Base-by-base conservation (phyloP, 345 rosid species). In the Lumnitzera racemosa region DNA sequence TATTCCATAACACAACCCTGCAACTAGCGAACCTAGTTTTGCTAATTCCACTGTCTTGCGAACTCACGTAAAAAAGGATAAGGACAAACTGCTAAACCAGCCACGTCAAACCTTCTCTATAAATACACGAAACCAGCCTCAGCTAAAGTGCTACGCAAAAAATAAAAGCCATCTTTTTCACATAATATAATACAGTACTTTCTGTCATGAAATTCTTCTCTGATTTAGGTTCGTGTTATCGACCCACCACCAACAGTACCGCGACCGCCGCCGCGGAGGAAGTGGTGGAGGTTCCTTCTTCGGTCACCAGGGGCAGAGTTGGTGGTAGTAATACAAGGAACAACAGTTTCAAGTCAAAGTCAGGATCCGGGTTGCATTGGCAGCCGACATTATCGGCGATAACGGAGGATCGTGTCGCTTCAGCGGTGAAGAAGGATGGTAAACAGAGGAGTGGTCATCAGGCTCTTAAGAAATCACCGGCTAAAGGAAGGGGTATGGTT, bases 131-230 rank as follows among this genome's bases (percentile, higher is more conserved):
- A 36, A 9, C 43, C 43, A 36, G 11, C 43, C 7, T 36, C 43
- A 4, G 11, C 43, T 1, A 9, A 4, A 36, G 43, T 3, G 7
- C 31, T 36, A 9, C 43, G 7, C 43, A 36, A 36, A 36, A 36
- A 36, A 36, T 4, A 36, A 36, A 36, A 9, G 7, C 43, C 43
- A 4, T 36, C 43, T 36, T 36, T 36, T 9, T 36, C 10, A 36
- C 9, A 36, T 36, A 36, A 36, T 36, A 36, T 36, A 36, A 1
- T 36, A 36, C 20, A 20, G 7, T 36, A 36, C 43, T 36, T 36
- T 36, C 43, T 29, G 6, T 52, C 2, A 77, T 77, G 81, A 73
- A 73, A 20, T 77, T 68, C 73, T 53, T 70, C 51, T 49, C 58
- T 5, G 55, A 64, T 43, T 59, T 77, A 9, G 56, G 70, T 47